phyloP scores from a whole-genome alignment of 164 flowering plant species.

The Paratinospora sagittata region DNA sequence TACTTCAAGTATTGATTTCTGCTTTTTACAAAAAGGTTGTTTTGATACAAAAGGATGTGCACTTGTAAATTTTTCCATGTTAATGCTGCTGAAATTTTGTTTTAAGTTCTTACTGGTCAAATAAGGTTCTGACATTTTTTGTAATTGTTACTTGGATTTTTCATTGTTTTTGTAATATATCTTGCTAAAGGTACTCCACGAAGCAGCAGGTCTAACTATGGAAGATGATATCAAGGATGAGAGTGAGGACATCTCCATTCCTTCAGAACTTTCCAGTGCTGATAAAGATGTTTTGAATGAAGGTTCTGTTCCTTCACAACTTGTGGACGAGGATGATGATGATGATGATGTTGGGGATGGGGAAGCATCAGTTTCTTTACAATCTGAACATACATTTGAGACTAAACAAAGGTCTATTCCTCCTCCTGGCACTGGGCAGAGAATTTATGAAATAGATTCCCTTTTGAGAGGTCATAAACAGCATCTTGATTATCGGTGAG shows the following conservation, averaged over 20 bases:
- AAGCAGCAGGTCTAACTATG: conserved; percentile 18
- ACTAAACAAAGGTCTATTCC: conserved; percentile 43
- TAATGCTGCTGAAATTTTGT: background rate
- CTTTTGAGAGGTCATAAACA: conserved; percentile 34
- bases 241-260: conserved; percentile 9
- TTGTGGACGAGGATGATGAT: conserved; percentile 17
- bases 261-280: conserved; percentile 13
- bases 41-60: background rate
- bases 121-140: background rate
- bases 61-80: background rate
- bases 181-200: conserved; percentile 30
- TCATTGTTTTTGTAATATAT: conserved; percentile 4
- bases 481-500: conserved; percentile 91
- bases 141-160: background rate
- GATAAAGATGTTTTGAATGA: conserved; percentile 18
- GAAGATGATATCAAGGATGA: conserved; percentile 20
- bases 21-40: background rate
- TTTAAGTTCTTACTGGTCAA: background rate
- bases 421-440: conserved; percentile 75
- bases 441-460: conserved; percentile 84
- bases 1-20: background rate
- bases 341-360: conserved; percentile 18
- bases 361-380: conserved; percentile 19
- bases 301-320: conserved; percentile 18
- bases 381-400: conserved; percentile 20